phyloP scores from a whole-genome alignment of 345 rosid species.

The Turritis glabra region DNA sequence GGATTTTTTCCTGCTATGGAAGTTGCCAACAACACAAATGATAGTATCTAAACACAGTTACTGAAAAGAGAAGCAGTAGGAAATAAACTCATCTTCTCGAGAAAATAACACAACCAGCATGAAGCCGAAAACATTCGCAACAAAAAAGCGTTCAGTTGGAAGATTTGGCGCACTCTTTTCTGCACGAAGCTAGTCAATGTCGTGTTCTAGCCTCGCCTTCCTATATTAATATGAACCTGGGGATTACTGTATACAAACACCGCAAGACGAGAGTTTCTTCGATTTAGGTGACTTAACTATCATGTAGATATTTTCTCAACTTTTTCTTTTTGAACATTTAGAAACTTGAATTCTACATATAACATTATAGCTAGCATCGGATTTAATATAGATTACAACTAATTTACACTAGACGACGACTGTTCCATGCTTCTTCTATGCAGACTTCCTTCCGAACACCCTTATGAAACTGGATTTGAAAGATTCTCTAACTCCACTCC shows the following conservation, averaged over 20 bases:
- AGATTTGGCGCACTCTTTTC: too few species aligned
- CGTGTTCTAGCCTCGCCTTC: neutral
- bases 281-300: neutral
- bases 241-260: neutral
- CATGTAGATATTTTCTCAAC: neutral
- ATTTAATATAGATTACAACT: conserved; percentile 19
- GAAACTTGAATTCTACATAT: neutral
- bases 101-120: too few species aligned
- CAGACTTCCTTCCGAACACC: conserved; percentile 19
- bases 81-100: too few species aligned
- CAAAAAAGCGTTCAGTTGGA: too few species aligned
- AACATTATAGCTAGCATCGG: neutral
- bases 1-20: too few species aligned
- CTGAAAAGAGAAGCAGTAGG: too few species aligned
- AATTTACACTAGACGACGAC: conserved; percentile 24
- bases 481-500: conserved; percentile 51
- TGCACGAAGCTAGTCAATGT: neutral
- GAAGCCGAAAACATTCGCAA: too few species aligned
- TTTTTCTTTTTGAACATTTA: neutral
- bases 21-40: too few species aligned
- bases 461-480: conserved; percentile 18
- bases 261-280: neutral
- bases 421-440: conserved; percentile 19
- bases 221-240: neutral
- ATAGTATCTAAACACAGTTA: too few species aligned